Evolutionary conservation across 2,329 filamentous ascomycete genomes (phyloP).

Genomic region (Didymella sp.): DNA sequence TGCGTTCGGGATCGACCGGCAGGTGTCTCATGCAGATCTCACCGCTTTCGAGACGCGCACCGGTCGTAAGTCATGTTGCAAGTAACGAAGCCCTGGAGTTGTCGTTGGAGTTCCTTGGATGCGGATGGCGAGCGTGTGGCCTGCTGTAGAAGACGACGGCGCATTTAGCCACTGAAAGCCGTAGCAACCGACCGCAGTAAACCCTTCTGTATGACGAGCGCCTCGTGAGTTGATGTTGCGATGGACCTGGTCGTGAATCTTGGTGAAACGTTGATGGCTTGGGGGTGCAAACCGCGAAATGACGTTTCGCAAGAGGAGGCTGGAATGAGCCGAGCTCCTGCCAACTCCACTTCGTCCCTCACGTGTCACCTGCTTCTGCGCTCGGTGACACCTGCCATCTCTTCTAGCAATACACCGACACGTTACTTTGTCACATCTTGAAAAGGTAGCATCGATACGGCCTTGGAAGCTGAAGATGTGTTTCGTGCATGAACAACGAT

Average conservation of each 20-base stretch:
- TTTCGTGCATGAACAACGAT: not conserved
- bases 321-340: not conserved
- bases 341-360: not conserved
- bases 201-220: not conserved
- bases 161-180: not conserved
- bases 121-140: not conserved
- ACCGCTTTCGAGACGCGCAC: not conserved
- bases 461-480: too few species aligned
- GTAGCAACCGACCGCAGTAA: not conserved
- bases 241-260: not conserved
- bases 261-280: slow-evolving; percentile 12
- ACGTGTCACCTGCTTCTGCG: not conserved
- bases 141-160: not conserved
- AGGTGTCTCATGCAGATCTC: slow-evolving; percentile 4
- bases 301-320: slow-evolving; percentile 1
- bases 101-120: not conserved
- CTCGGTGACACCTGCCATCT: not conserved
- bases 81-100: too few species aligned
- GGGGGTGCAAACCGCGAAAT: slow-evolving; percentile 10
- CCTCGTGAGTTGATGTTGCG: not conserved
- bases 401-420: too few species aligned
- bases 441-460: too few species aligned
- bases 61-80: not conserved
- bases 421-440: too few species aligned
- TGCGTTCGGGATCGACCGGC: slow-evolving; percentile 15